A percentile compares a stretch with the other conserved stretches of the same genome.
These are phyloP conservation scores for Cymbopogon flexuosus DNA, from an alignment of 202 grass and related monocot genomes.

Conservation along the genomic window DNA sequence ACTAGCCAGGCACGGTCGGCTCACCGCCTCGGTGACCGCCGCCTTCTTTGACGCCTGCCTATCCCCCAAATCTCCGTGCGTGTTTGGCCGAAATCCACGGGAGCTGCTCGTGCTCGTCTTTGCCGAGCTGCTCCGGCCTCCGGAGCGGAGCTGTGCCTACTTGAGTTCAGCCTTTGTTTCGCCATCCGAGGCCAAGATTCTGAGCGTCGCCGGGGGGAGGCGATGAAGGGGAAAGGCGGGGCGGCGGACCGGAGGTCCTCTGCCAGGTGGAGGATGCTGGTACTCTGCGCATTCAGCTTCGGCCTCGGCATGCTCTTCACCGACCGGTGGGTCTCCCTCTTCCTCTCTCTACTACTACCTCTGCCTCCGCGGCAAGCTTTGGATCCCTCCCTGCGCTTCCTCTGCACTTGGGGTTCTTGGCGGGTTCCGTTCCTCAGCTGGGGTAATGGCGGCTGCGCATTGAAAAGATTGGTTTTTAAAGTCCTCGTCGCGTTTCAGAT, in stretches of 20 bases:
- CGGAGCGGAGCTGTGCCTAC: conserved; percentile 13
- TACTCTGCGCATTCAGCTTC: conserved; percentile 62
- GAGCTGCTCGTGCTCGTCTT: conserved; percentile 12
- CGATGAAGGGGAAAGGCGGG: conserved; percentile 48
- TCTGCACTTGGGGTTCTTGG: background rate
- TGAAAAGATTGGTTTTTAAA: conserved; percentile 4
- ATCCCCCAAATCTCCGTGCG: background rate
- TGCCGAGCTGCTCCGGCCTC: background rate
- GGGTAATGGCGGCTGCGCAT: background rate
- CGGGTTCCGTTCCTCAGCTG: background rate
- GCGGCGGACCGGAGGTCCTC: conserved; percentile 50
- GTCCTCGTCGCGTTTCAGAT: conserved; percentile 17
- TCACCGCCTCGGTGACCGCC: conserved; percentile 20
- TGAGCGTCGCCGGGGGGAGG: conserved; percentile 7
- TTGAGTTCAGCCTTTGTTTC: conserved; percentile 4
- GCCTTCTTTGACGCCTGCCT: conserved; percentile 29
- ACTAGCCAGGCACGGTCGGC: background rate
- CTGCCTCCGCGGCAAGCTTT: background rate
- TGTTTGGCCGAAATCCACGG: conserved; percentile 11
- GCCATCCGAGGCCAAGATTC: conserved; percentile 23
- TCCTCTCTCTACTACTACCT: background rate
- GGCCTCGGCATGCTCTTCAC: conserved; percentile 71
- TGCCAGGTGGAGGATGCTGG: conserved; percentile 49
- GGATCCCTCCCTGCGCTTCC: conserved; percentile 29
- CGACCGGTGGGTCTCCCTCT: conserved; percentile 41